Evolutionary conservation across 768 basidiomycete species (phyloP), one percentile per base, ranked within the genome.

Genomic region (Tulasnella sp.): DNA sequence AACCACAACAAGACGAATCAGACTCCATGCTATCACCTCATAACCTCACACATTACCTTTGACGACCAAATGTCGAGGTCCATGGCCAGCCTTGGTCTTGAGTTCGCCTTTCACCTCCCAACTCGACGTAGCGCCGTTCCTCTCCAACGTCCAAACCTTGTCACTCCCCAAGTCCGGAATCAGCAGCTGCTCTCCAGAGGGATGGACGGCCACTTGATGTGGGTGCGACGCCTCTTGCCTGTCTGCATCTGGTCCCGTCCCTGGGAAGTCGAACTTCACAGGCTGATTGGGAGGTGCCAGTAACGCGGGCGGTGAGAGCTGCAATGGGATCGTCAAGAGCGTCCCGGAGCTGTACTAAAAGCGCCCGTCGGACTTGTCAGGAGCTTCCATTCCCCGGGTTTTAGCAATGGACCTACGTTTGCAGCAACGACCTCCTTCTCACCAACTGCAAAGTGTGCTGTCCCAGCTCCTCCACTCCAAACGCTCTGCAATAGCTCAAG

Each of bases 101-200:
- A 93, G 81, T 40, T 84, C 83, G 6, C 86, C 89, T n/a, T 80
- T 81, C 69, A 88, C 79, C 25, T 82, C 81, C 88, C 92, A 90
- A 14, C 64, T 31, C 38, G 80, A 81, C 1, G 86, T 88, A 25
- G 82, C 82, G 1, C 78, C 40, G 67, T 78, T 81, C 80, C 88
- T 86, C 79, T 83, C 83, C 77, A 91, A 84, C 75, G 87, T 84
- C 83, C 87, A 89, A 19, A 93, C 86, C 72, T 85, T 85, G 81
- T 95, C 94, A 2, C 88, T 85, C 4, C 93, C 93, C 7, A 96
- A 84, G 81, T 95, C 93, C 0, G 92, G 89, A 1, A 93, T 85
- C 64, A 93, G 85, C 15, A 94, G 82, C 78, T 92, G 91, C 36
- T 84, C 80, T 69, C 85, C 84, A 22, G 84, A 82, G 38, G 85